These are phyloP conservation scores for Tylopilus sp. DNA, from an alignment of 768 basidiomycete species.

Conservation along the genomic window DNA sequence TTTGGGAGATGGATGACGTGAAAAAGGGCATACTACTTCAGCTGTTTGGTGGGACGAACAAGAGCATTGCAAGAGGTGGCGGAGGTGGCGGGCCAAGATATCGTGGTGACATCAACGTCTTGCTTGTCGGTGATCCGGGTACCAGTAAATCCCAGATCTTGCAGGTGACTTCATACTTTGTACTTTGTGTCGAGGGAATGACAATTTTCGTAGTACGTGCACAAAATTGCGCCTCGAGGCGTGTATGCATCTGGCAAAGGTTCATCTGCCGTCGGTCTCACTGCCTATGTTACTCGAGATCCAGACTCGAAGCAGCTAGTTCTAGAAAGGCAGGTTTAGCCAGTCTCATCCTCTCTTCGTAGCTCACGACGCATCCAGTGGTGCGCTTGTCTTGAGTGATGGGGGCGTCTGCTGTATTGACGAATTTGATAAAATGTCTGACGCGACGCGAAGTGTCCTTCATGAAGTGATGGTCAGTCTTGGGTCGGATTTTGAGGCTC, in stretches of 20 bases:
- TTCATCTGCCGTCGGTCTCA: constrained; percentile 97
- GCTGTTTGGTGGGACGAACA: constrained; percentile 97
- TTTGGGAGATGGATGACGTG: constrained; percentile 98
- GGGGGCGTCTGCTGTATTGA: constrained; percentile 99
- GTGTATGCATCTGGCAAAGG: constrained; percentile 98
- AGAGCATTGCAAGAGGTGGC: constrained; percentile 87
- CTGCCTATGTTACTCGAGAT: constrained; percentile 97
- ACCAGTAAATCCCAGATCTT: constrained; percentile 95
- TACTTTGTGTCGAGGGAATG: neutral
- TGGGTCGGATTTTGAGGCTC: neutral
- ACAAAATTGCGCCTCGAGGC: constrained; percentile 96
- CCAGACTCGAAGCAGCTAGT: constrained; percentile 98
- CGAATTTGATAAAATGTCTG: constrained; percentile 99
- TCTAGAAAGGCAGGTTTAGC: constrained; percentile 71
- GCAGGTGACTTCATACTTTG: constrained; percentile 48
- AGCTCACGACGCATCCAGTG: constrained; percentile 43
- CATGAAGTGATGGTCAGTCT: constrained; percentile 93
- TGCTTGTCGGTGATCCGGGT: constrained; percentile 97
- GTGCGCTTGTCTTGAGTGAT: constrained; percentile 90
- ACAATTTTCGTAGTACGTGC: constrained; percentile 71
- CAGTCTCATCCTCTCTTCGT: neutral
- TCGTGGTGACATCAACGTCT: constrained; percentile 95
- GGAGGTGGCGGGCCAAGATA: constrained; percentile 96
- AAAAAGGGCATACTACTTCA: constrained; percentile 98
- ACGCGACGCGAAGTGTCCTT: constrained; percentile 93